A percentile compares a stretch with the other conserved stretches of the same genome.
These are phyloP conservation scores for Combretum micranthum DNA, from an alignment of 345 rosid species.

Conservation along the genomic window DNA sequence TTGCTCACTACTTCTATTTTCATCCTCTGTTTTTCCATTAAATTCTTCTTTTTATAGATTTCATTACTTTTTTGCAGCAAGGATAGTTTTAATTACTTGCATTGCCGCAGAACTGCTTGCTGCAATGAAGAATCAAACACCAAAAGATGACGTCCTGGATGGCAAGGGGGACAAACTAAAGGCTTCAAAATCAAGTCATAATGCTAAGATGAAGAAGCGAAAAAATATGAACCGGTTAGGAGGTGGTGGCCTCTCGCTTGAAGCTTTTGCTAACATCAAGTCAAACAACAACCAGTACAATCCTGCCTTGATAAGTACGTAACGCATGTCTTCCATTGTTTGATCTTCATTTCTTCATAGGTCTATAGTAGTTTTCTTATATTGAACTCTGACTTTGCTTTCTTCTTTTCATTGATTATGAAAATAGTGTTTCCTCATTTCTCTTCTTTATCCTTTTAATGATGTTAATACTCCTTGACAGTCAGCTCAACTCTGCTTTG, in stretches of 20 bases:
- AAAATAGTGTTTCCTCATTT: too few species aligned
- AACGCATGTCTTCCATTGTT: background rate
- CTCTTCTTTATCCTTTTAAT: background rate
- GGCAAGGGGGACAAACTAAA: slow-evolving; percentile 7
- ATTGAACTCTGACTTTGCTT: too few species aligned
- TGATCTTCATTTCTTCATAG: background rate
- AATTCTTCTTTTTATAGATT: background rate
- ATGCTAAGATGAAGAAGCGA: slow-evolving; percentile 18
- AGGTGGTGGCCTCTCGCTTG: slow-evolving; percentile 82
- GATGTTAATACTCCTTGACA: background rate
- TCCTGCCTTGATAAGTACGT: slow-evolving; percentile 60
- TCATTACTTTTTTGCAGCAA: too few species aligned
- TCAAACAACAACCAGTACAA: slow-evolving; percentile 41
- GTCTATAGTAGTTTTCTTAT: background rate
- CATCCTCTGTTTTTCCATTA: too few species aligned
- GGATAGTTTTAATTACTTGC: background rate
- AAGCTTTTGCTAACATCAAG: slow-evolving; percentile 65
- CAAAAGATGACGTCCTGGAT: slow-evolving; percentile 1
- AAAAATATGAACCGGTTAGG: slow-evolving; percentile 69
- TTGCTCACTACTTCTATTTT: too few species aligned
- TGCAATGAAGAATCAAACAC: slow-evolving; percentile 33
- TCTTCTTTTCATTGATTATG: too few species aligned
- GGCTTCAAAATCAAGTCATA: slow-evolving; percentile 20
- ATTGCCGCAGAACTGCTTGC: background rate
- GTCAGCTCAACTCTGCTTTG: too few species aligned